Conservation (phyloP, 2,329 filamentous ascomycete species). For the Aspergillus puulaauensis region DNA sequence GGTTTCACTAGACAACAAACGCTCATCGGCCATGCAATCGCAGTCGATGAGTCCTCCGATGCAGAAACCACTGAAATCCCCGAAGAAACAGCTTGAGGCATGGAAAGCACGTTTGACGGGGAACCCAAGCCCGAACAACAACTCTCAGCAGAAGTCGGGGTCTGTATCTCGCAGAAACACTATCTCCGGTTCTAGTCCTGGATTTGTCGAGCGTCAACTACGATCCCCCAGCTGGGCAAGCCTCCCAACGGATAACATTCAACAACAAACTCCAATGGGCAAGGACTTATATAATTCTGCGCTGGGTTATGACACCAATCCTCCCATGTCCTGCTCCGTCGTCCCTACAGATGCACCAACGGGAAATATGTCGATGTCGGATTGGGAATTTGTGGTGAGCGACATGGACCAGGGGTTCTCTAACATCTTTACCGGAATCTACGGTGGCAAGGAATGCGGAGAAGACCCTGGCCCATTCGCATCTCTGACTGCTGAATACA, state of each 20-base stretch:
- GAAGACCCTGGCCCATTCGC: constrained; percentile 36
- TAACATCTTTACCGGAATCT: constrained; percentile 68
- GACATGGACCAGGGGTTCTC: constrained; percentile 76
- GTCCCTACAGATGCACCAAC: constrained; percentile 40
- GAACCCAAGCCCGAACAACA: constrained; percentile 21
- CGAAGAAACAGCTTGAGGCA: constrained; percentile 38
- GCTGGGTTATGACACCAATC: constrained; percentile 30
- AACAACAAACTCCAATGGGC: constrained; percentile 16
- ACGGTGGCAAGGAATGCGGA: constrained; percentile 43
- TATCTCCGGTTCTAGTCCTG: constrained; percentile 31
- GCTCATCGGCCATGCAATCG: constrained; percentile 17
- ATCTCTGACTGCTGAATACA: constrained; percentile 33
- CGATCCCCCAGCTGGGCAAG: constrained; percentile 33
- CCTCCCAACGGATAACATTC: constrained; percentile 24
- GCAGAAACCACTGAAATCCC: constrained; percentile 32
- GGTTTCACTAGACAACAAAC: constrained; percentile 36
- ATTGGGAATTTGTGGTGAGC: constrained; percentile 81
- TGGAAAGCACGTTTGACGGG: constrained; percentile 36
- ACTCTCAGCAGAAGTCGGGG: constrained; percentile 20
- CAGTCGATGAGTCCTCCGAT: constrained; percentile 33
- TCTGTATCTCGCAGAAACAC: constrained; percentile 32
- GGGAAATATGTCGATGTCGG: constrained; percentile 57
- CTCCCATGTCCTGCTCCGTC: constrained; percentile 46
- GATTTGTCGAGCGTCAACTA: constrained; percentile 25
- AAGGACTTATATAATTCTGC: constrained; percentile 39